Base-by-base conservation (phyloP, 768 basidiomycete genomes). In the Candolleomyces efflorescens region DNA sequence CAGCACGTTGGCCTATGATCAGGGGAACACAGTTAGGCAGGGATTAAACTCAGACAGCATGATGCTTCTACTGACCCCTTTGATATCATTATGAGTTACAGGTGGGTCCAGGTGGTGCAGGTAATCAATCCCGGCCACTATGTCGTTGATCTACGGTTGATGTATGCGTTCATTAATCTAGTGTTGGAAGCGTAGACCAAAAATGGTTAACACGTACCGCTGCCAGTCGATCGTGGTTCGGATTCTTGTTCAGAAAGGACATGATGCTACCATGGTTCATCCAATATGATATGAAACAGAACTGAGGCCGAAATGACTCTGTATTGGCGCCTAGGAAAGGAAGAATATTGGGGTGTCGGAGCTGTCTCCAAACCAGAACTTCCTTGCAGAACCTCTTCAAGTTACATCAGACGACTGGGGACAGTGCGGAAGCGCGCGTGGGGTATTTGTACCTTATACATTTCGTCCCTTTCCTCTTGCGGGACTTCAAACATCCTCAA, bases 81-180 rank as follows among this genome's bases (percentile, higher is more conserved):
- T 77, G 47, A 78, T 64, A 56, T 78, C 77, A 43, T 71, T 72
- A 37, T 78, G 78, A 22, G 71, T 63, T 18, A 78, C 67, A 5
- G 73, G 76, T 20, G 78, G 77, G 51, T 68, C 63, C 54, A 71
- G 70, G 17, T 55, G 60, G 51, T 78, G 77, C 32, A 78, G 59
- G 50, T 78, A 76, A 41, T 66, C 65, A 18, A 78, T 57, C 23
- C 75, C 77, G 13, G 56, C 68, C 2, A 71, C 72, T 32, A 75
- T 67, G 52, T 78, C 64, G 37, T 54, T 56, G 11, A 67, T 64
- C 69, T 71, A 37, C 46, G 12, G 32, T 51, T 18, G 24, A 5
- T 18, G n/a, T n/a, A n/a, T n/a, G 17, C 5, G 20, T 27, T 32
- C 32, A 32, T 32, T 17, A 20, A 6, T 26, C 11, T 39, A 15